Conservation (phyloP, 208 protist species). For the Acanthamoeba royreba region DNA sequence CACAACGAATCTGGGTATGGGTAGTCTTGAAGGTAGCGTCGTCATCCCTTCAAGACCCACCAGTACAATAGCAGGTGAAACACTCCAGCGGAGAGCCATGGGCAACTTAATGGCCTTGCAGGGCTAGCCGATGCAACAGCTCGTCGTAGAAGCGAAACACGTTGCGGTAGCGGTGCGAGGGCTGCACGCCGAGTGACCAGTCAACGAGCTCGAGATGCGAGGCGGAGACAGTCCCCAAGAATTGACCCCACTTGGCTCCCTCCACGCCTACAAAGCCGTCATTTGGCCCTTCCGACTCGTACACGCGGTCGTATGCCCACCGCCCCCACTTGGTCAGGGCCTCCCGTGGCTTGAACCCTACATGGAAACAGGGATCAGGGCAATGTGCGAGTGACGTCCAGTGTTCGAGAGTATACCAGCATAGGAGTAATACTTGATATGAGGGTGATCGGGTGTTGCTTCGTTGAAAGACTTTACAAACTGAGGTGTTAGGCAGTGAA, state of each 20-base stretch:
- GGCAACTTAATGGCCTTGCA: not conserved
- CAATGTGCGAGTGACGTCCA: not conserved
- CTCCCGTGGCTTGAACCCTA: not conserved
- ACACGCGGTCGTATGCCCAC: not conserved
- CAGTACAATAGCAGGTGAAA: no score
- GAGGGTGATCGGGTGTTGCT: not conserved
- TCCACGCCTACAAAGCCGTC: not conserved
- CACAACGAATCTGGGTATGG: no score
- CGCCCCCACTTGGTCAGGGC: not conserved
- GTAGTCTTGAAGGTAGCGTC: no score
- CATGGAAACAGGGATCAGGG: not conserved
- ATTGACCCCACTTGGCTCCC: not conserved
- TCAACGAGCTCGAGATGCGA: not conserved
- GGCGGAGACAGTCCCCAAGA: not conserved
- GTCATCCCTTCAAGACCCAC: no score
- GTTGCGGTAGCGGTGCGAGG: not conserved
- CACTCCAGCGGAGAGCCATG: no score
- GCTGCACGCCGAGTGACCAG: not conserved
- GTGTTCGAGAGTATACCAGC: not conserved
- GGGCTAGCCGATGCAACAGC: not conserved
- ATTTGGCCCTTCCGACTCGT: not conserved
- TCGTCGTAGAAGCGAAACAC: not conserved
- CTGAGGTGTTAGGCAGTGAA: not conserved
- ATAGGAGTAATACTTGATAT: not conserved
- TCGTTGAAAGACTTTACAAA: not conserved